phyloP scores from a whole-genome alignment of 2,329 filamentous ascomycete species.

The Byssochlamys sp. region DNA sequence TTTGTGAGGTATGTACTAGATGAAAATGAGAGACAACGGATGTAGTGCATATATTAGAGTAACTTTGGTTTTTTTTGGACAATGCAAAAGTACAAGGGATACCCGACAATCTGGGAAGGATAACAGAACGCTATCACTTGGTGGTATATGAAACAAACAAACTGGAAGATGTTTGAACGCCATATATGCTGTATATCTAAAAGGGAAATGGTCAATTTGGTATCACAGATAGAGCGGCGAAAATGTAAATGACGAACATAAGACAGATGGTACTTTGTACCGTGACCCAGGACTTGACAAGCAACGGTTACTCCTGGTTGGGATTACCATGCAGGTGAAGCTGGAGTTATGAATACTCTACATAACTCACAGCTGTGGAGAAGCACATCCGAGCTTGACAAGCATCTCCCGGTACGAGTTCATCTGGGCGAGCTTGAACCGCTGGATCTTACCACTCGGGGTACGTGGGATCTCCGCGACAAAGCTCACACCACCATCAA shows the following conservation, averaged over 20 bases:
- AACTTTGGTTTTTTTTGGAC: background rate
- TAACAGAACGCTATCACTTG: background rate
- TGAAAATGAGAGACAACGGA: background rate
- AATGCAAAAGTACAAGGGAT: background rate
- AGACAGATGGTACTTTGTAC: too few species aligned
- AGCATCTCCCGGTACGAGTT: constrained; percentile 28
- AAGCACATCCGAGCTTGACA: background rate
- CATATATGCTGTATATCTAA: background rate
- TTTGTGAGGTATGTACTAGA: background rate
- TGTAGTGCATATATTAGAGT: background rate
- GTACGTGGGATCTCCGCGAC: constrained; percentile 42
- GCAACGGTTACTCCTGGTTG: background rate
- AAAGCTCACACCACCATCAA: constrained; percentile 41
- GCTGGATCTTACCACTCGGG: constrained; percentile 42
- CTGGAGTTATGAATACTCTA: background rate
- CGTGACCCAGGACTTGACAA: too few species aligned
- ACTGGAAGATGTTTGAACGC: background rate
- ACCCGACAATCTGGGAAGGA: background rate
- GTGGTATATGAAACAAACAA: background rate
- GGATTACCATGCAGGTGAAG: background rate
- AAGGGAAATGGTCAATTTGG: background rate
- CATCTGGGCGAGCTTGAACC: constrained; percentile 32
- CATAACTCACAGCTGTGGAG: background rate
- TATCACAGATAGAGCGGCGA: background rate
- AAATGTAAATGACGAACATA: background rate